Base-by-base conservation (phyloP, 345 rosid genomes). In the Boechera retrofracta region DNA sequence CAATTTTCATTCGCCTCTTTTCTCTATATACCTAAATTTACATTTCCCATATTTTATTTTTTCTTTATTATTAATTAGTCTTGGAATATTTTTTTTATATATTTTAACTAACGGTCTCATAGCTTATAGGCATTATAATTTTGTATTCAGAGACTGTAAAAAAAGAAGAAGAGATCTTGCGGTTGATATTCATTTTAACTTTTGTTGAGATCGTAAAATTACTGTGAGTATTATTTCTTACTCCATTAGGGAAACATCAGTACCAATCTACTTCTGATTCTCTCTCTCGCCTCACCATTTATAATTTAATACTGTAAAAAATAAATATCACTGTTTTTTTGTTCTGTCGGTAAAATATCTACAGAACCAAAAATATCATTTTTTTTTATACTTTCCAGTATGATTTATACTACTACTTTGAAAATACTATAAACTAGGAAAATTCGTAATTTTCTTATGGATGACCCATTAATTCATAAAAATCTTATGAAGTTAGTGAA, bases 231-330 rank as follows among this genome's bases (percentile, higher is more conserved):
- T 47, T 70, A 63, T 65, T 77, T 71, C 77, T 78, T 78, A 72
- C 77, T 78, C 81, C 62, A 72, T 78, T 65, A 64, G 81, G 81
- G 81, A 72, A 71, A 72, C 81, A 72, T 72, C 68, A 72, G 68
- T 31, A 57, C 77, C 81, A 78, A 71, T 72, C 81, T 78, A 77
- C 81, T 77, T 77, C 71, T 77, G 67, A 47, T 64, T 77, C 67
- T 63, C 60, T 68, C 67, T 38, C 80, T 77, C 71, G 64, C 64
- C 76, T 56, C 55, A 36, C 61, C 67, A 57, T 77, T 35, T 48
- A 55, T 64, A 15, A 2, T 10, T 35, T 28, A 28, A 2, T 35
- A 66, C 61, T 56, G 65, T 77, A 64, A 70, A 13, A 53, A 11
- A 59, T 48, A 49, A 49, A 68, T 60, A 41, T 60, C 54, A 68